Evolutionary conservation across 176 grass and related monocot species (phyloP).

Genomic region (Hsuehochloa calcarea): DNA sequence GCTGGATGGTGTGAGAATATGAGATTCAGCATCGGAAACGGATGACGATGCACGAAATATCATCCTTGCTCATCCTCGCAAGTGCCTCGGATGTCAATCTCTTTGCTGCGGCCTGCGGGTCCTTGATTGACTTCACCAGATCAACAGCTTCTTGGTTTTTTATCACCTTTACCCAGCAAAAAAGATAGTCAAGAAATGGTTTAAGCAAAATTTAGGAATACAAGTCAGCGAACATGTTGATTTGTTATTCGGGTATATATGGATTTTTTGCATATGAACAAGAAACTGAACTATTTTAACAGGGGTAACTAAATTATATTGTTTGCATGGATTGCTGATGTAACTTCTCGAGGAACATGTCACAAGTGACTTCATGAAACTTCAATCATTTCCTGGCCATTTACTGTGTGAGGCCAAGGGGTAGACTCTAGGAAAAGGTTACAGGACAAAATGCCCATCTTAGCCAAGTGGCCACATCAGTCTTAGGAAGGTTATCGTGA

Average conservation of each 20-base stretch:
- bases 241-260: background rate
- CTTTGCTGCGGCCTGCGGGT: conserved; percentile 77
- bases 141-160: conserved; percentile 80
- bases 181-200: background rate
- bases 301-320: background rate
- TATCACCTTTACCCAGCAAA: conserved; percentile 61
- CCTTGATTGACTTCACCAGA: conserved; percentile 71
- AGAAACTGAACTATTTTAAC: background rate
- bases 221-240: background rate
- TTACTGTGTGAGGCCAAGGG: background rate
- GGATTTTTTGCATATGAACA: background rate
- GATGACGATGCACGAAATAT: conserved; percentile 84
- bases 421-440: background rate
- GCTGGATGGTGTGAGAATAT: background rate
- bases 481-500: background rate
- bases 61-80: conserved; percentile 69
- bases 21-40: conserved; percentile 59
- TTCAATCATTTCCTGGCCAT: background rate
- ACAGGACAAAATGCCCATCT: background rate
- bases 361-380: background rate
- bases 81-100: conserved; percentile 62
- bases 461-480: background rate
- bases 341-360: background rate
- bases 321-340: background rate
- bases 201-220: background rate